Base-by-base conservation (phyloP, 208 protist genomes). In the Trypanosoma mega region DNA sequence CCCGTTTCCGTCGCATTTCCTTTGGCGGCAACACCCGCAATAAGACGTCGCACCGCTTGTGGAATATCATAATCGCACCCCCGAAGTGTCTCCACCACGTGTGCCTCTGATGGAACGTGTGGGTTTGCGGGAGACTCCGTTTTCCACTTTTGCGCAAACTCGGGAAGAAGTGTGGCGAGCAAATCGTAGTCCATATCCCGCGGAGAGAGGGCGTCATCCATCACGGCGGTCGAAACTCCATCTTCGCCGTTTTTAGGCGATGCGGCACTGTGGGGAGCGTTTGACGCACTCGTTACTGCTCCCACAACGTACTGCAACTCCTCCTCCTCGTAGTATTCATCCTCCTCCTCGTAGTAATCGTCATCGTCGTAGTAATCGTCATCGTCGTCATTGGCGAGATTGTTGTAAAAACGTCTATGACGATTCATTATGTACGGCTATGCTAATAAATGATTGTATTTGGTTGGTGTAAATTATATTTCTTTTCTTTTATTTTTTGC, bases 371-470 rank as follows among this genome's bases (percentile, higher is more conserved):
- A 72, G 48, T 85, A 68, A 1, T 85, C 81, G 0, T 85, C 81
- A 21, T 92, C 74, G 23, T 81, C 36, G 26, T 62, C 59, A 14
- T 61, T 55, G 8, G 68, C 70, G 46, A 92, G 65, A 54, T 76
- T 74, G 23, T 67, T 72, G 63, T 92, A 92, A 49, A 91, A 92
- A 46, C 86, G 87, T 57, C 68, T 76, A 63, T 91, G 84, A 12
- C 84, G 78, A 61, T 91, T 94, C 84, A 91, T 91, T 45, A 30
- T n/a, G 16, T 8, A 3, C 7, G 18, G 5, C 31, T n/a, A 26
- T 39, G 14, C 55, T 21, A 31, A 3, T 16, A n/a, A 50, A 31
- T 20, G n/a, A n/a, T n/a, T n/a, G n/a, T n/a, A n/a, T n/a, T n/a
- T n/a, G n/a, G n/a, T n/a, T n/a, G n/a, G n/a, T n/a, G n/a, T n/a